These are phyloP conservation scores for Coemansia sp. DNA, from an alignment of 192 early-diverging fungal species.

Conservation along the genomic window DNA sequence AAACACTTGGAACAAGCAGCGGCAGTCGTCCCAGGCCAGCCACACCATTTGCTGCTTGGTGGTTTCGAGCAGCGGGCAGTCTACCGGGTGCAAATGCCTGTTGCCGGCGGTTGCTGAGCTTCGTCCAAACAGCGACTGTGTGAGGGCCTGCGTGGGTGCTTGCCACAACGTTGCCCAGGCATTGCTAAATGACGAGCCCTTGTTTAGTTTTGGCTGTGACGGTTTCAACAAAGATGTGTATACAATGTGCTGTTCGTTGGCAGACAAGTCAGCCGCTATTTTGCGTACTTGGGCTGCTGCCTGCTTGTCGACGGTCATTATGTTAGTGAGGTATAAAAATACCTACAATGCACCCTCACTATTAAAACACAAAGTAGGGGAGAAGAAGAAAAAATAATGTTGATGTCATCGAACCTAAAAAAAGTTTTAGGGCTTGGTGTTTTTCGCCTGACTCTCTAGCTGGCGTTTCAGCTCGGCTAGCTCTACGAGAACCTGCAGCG, in stretches of 20 bases:
- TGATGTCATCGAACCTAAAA: not conserved
- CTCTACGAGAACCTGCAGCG: slow-evolving; percentile 25
- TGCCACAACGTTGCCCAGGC: slow-evolving; percentile 31
- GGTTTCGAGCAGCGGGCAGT: slow-evolving; percentile 14
- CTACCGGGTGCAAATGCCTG: slow-evolving; percentile 16
- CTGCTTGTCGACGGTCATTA: slow-evolving; percentile 12
- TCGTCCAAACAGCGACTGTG: slow-evolving; percentile 22
- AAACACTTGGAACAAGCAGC: slow-evolving; percentile 31
- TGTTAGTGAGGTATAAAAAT: no score
- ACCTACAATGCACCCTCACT: no score
- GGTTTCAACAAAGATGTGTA: slow-evolving; percentile 17
- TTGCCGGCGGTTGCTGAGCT: not conserved
- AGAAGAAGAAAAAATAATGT: not conserved
- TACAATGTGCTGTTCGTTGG: slow-evolving; percentile 26
- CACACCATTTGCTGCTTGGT: slow-evolving; percentile 24
- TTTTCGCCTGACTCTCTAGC: not conserved
- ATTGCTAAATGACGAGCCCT: slow-evolving; percentile 21
- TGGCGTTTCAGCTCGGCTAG: slow-evolving; percentile 30
- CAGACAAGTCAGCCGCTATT: slow-evolving; percentile 31
- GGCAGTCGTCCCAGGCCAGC: slow-evolving; percentile 51
- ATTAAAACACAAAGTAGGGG: no score
- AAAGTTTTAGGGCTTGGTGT: not conserved
- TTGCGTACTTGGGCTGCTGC: slow-evolving; percentile 37
- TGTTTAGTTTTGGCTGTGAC: not conserved
- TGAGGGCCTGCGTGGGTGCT: slow-evolving; percentile 26